Conservation (phyloP, 768 basidiomycete species). For the Lactarius vividus region DNA sequence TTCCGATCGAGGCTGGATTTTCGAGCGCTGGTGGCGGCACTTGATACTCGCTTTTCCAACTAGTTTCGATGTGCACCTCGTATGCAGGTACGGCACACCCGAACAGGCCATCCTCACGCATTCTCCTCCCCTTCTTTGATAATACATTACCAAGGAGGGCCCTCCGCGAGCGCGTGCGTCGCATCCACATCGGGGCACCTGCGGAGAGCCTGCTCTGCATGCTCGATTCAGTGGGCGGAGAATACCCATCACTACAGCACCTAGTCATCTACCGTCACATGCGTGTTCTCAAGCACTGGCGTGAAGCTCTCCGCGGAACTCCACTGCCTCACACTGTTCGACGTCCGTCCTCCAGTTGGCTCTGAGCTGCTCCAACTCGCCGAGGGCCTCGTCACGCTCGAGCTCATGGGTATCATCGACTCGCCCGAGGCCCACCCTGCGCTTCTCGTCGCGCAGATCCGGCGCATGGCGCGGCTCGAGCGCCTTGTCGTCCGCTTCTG, state of each 20-base stretch:
- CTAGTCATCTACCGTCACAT: not conserved
- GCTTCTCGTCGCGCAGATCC: not conserved
- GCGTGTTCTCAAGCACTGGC: too few species aligned
- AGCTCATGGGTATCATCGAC: not conserved
- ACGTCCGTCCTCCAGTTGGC: not conserved
- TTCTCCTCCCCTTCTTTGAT: constrained; percentile 3
- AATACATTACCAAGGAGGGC: not conserved
- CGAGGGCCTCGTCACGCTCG: not conserved
- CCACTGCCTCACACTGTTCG: not conserved
- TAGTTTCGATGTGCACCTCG: not conserved
- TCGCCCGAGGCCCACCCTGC: not conserved
- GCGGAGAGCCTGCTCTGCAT: not conserved
- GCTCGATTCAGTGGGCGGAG: not conserved
- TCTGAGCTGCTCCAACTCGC: not conserved
- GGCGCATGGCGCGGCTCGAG: constrained; percentile 3
- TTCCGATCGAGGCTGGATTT: not conserved
- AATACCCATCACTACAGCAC: not conserved
- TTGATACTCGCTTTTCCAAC: not conserved
- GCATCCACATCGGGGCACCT: not conserved
- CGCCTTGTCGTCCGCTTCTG: not conserved
- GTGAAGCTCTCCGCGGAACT: not conserved
- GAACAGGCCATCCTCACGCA: not conserved
- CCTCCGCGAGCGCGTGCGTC: constrained; percentile 1
- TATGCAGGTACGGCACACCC: constrained; percentile 4
- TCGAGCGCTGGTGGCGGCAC: not conserved